Conservation (phyloP, 345 rosid species). For the Acer negundo region DNA sequence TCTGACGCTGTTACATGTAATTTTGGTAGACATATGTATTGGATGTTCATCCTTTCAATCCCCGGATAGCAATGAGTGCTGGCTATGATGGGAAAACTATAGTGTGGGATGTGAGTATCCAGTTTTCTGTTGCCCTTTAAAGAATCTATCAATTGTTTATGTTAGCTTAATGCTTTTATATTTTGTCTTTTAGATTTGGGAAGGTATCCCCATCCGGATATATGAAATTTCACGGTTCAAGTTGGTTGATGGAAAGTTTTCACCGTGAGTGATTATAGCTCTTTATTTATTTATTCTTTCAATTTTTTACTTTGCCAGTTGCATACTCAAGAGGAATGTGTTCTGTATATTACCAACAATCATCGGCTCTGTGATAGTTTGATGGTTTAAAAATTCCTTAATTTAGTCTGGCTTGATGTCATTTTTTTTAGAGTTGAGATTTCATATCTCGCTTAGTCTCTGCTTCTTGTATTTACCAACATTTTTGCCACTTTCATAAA, state of each 20-base stretch:
- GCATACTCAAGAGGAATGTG: not conserved
- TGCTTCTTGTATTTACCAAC: not conserved
- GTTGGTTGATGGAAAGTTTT: slow-evolving; percentile 99
- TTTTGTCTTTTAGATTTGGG: slow-evolving; percentile 80
- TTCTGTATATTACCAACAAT: not conserved
- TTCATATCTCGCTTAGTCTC: not conserved
- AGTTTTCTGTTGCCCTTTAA: slow-evolving; percentile 21
- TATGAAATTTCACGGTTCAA: slow-evolving; percentile 90
- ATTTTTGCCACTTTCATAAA: not conserved
- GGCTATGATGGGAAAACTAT: slow-evolving; percentile 98
- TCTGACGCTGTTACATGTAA: slow-evolving; percentile 23
- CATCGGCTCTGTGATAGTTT: not conserved
- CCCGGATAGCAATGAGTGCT: slow-evolving; percentile 99
- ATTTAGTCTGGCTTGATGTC: not conserved
- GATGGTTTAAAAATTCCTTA: not conserved
- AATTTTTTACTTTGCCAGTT: slow-evolving; percentile 2
- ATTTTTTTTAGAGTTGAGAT: not conserved
- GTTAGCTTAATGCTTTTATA: slow-evolving; percentile 21
- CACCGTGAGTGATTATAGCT: slow-evolving; percentile 71
- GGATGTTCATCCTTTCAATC: slow-evolving; percentile 98
- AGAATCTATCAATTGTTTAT: slow-evolving; percentile 21
- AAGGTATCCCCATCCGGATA: slow-evolving; percentile 84
- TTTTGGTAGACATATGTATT: slow-evolving; percentile 86
- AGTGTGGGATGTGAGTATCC: slow-evolving; percentile 97
- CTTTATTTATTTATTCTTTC: not conserved